Evolutionary conservation across 2,329 filamentous ascomycete species (phyloP), one percentile per base, ranked within the genome.

Genomic region (Pestalotiopsis sp.): DNA sequence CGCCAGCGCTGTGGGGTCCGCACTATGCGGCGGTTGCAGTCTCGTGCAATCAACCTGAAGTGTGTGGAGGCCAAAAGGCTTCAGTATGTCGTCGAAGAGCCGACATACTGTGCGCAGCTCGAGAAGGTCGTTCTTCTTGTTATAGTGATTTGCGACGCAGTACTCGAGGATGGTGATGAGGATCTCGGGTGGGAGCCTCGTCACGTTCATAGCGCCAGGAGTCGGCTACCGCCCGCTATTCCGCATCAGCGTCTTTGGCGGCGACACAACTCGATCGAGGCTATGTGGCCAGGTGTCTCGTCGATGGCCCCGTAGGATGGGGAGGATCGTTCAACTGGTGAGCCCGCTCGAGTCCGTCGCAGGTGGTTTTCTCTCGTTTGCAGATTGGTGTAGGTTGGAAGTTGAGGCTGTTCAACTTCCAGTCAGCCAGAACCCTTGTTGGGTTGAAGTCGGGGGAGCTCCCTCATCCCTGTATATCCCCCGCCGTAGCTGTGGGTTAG

Each of bases 31-130:
- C 69, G 73, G 78, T 9, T 81, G 81, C 68, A 88, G 80, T 36
- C 84, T 81, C 13, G 83, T 83, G 73, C 84, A 86, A 63, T 87
- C 85, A 20, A 88, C 75, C 66, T 83, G 83, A 13, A 88, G 76
- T 1, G 84, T 87, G 38, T 80, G 80, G 70, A 85, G 84, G 31
- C 79, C 80, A 66, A 79, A 81, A 0, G 83, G 83, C 70, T 82
- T 84, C 49, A 88, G 77, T 41, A 83, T 76, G 27, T 79, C 75
- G 72, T 88, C 80, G 70, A 87, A 88, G 14, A 80, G 75, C 59
- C 81, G 82, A 74, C 85, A 87, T 38, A 87, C 85, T 23, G 84
- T 80, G 13, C 86, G 84, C 45, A 87, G 77, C 20, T 74, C 71
- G 3, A 87, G 77, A 14, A 86, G 75, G 0, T 72, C 68, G 62